Percentiles rank a stretch among this genome's conserved stretches.
Evolutionary conservation across 192 early-diverging fungal genomes (phyloP).

Genomic region (Backusella australiensis): DNA sequence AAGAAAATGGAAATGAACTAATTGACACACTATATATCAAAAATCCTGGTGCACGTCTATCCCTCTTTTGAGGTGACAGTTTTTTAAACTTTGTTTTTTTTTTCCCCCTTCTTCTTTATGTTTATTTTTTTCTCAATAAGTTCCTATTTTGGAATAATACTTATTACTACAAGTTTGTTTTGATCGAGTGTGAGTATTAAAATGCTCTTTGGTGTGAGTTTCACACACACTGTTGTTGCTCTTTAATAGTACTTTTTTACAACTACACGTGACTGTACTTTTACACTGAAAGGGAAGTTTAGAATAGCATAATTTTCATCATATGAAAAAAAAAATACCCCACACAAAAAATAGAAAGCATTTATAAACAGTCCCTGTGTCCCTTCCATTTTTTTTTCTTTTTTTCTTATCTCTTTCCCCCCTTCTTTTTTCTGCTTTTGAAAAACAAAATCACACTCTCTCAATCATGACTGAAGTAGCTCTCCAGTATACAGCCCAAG

Average conservation of each 20-base stretch:
- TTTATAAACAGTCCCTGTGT: background rate
- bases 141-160: conserved; percentile 7
- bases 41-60: background rate
- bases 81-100: background rate
- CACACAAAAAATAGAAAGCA: background rate
- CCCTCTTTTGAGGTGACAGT: background rate
- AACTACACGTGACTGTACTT: background rate
- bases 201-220: background rate
- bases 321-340: conserved; percentile 6
- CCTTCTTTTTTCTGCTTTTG: background rate
- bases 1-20: background rate
- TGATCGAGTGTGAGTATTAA: background rate
- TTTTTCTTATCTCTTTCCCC: background rate
- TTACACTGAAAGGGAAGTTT: background rate
- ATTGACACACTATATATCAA: background rate
- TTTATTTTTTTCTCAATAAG: conserved; percentile 5
- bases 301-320: background rate
- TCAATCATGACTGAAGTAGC: background rate
- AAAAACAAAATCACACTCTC: background rate
- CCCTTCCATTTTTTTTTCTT: background rate
- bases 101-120: background rate
- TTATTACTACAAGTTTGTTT: conserved; percentile 6
- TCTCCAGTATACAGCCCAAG: background rate
- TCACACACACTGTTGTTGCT: background rate
- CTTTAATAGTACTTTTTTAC: background rate